Base-by-base conservation (phyloP, 106 monocot species). In the Gastrodia elata region DNA sequence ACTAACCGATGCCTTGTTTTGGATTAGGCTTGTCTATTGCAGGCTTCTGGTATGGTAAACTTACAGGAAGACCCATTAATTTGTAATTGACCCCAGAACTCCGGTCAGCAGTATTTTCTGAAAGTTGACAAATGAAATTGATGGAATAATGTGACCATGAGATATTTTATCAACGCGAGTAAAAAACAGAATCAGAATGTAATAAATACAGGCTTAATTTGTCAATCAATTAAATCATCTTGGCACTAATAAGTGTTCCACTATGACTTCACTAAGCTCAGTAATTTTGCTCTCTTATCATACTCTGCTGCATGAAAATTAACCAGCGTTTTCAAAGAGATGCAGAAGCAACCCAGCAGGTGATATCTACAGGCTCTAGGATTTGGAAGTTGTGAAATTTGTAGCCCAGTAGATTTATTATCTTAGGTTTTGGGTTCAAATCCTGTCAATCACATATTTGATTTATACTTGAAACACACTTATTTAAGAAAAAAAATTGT, bases 1-100 rank as follows among this genome's bases (percentile, higher is more conserved):
- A 81, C 83, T 78, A 71, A 97, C 97, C 97, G 72, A 93, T 75
- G 38, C 97, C 97, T 81, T 98, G 97, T 55, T 98, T 98, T 64
- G 93, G 97, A 72, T 93, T 98, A 67, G 97, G 93, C 64, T 98
- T 98, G 65, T 98, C 97, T 27, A 70, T 71, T 39, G 80, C 74
- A 52, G 97, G 84, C 82, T 98, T 98, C 61, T 86, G 88, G 55
- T 36, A 85, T 71, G 90, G 97, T 65, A 98, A 83, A 72, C 68
- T 91, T 25, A 88, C 57, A 28, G 97, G 97, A 74, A 88, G 57
- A 80, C 88, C 88, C 79, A 91, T 83, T 56, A 98, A 77, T 79
- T 90, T 84, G 83, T 93, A 98, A 77, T 93, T 98, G 16, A 91
- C 84, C 75, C 93, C 77, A 56, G 80, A 83, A 70, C 70, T 83